Evolutionary conservation across 768 basidiomycete species (phyloP).

Genomic region (Lactarius psammicola): DNA sequence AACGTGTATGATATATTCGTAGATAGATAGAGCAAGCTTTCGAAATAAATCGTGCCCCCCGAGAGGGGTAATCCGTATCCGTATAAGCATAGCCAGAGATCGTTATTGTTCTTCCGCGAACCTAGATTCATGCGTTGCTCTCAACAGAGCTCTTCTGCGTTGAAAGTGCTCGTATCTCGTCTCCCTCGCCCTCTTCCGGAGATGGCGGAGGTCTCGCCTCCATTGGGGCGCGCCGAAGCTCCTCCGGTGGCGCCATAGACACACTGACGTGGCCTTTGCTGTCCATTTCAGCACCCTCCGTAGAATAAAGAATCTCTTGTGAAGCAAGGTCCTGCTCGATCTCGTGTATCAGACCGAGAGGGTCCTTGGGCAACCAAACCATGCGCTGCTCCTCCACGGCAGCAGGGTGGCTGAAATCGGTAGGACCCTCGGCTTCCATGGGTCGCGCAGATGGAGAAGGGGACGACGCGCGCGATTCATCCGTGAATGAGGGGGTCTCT

Average conservation of each 20-base stretch:
- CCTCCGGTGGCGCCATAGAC: constrained; percentile 43
- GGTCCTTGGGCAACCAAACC: constrained; percentile 84
- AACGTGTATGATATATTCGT: neutral
- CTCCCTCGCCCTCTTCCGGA: neutral
- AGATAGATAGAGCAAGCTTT: neutral
- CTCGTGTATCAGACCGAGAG: constrained; percentile 58
- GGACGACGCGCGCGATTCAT: constrained; percentile 10
- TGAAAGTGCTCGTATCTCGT: neutral
- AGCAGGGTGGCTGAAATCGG: constrained; percentile 87
- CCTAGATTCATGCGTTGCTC: neutral
- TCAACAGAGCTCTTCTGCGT: neutral
- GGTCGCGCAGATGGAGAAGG: constrained; percentile 28
- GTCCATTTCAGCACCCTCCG: constrained; percentile 55
- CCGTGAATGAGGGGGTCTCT: constrained; percentile 16
- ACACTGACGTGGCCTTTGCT: constrained; percentile 60
- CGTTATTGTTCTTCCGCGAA: neutral
- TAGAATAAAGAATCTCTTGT: constrained; percentile 50
- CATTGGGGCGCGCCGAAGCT: neutral
- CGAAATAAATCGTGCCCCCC: neutral
- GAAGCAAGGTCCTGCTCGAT: constrained; percentile 58
- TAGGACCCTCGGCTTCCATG: constrained; percentile 33
- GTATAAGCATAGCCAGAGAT: neutral
- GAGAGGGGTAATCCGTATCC: neutral
- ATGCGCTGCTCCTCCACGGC: constrained; percentile 66
- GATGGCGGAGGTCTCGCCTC: neutral